phyloP scores from a whole-genome alignment of 2,329 filamentous ascomycete species.

The Davidsoniella eucalypti region DNA sequence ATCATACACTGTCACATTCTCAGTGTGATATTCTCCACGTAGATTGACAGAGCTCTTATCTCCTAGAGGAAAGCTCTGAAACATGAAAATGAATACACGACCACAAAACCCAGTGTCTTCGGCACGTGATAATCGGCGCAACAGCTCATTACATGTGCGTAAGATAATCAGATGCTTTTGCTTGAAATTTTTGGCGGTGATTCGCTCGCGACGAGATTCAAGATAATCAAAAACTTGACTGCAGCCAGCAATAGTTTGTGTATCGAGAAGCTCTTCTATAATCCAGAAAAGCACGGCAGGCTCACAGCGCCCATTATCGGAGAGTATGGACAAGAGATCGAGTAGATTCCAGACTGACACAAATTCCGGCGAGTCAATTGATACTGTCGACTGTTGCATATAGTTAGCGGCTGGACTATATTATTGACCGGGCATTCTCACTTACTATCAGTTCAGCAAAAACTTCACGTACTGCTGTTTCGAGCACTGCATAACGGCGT shows the following conservation, averaged over 20 bases:
- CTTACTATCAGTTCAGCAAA: slow-evolving; percentile 69
- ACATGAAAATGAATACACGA: slow-evolving; percentile 94
- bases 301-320: slow-evolving; percentile 63
- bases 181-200: slow-evolving; percentile 65
- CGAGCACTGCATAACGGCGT: slow-evolving; percentile 54
- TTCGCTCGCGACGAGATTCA: slow-evolving; percentile 77
- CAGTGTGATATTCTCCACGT: slow-evolving; percentile 84
- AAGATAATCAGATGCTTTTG: slow-evolving; percentile 79
- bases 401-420: not conserved
- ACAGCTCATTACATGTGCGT: slow-evolving; percentile 85
- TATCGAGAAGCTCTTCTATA: slow-evolving; percentile 87
- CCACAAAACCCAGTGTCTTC: slow-evolving; percentile 97
- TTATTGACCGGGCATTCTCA: slow-evolving; percentile 11
- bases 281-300: slow-evolving; percentile 75
- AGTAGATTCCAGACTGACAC: slow-evolving; percentile 83
- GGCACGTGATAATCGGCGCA: slow-evolving; percentile 84
- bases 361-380: slow-evolving; percentile 64
- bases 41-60: slow-evolving; percentile 97
- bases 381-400: slow-evolving; percentile 44
- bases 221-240: slow-evolving; percentile 86
- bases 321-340: slow-evolving; percentile 77
- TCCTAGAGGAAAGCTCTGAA: slow-evolving; percentile 90
- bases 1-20: slow-evolving; percentile 83
- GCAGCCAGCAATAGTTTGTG: slow-evolving; percentile 85
- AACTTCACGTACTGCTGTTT: slow-evolving; percentile 65